Base-by-base conservation (phyloP, 2,329 filamentous ascomycete species). In the Oidium heveae region DNA sequence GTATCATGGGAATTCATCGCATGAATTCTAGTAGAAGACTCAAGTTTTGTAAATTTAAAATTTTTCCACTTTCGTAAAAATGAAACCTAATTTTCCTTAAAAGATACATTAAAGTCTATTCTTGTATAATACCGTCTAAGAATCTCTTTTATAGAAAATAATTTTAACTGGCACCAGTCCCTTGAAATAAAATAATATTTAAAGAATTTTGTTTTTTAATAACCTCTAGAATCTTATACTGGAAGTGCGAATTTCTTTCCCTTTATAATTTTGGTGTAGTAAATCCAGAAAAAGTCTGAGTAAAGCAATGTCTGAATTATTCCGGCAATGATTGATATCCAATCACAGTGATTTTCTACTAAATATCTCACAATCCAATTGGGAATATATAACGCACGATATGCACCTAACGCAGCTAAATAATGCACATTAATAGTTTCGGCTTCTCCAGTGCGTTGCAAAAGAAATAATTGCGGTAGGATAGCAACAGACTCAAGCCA, bases 361-460 rank as follows among this genome's bases (percentile, higher is more conserved):
- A 84, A 76, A 70, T 89, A 96, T 55, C 91, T 76, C 70, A 86
- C 96, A 63, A 96, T 80, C 91, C 91, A 98, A 71, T 98, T 98
- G 60, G 91, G 91, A 62, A 98, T 98, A 70, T 98, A 98, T 55
- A 98, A 74, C 3, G 88, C 86, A 56, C 91, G 77, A 72, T 98
- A 98, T 58, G 82, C 72, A 36, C 91, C 91, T 39, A 98, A 74
- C 15, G 93, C 89, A 65, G 94, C 94, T 44, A 98, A 76, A 68
- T 98, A 98, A 70, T 98, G 89, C 1, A 88, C 94, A 13, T 91
- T 98, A 65, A 98, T 98, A n/a, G 91, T 95, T 71, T 98, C 91
- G 12, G 91, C 93, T 71, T 96, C 89, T 61, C 91, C 93, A 0
- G 91, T 98, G 63, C 91, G 77, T 71, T 98, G 91, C 59, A 98